Base-by-base conservation (phyloP, 768 basidiomycete species). In the Hygrocybe punicea region DNA sequence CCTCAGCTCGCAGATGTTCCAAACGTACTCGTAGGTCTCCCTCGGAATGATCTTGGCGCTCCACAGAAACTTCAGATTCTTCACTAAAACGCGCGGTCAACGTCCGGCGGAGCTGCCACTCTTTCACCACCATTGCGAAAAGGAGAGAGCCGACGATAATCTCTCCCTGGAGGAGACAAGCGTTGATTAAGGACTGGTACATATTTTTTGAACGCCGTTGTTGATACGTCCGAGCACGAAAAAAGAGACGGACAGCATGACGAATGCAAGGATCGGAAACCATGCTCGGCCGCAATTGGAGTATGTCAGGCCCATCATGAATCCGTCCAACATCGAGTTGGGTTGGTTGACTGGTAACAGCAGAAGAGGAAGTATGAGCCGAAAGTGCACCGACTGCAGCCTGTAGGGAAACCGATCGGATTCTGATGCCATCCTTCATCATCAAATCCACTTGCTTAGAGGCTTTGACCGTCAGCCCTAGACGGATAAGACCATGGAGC, bases 101-200 rank as follows among this genome's bases (percentile, higher is more conserved):
- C 49, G 66, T 17, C 42, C 23, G 14, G n/a, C 36, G 33, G 16
- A 51, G 37, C 64, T 87, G 81, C 75, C 79, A 86, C 29, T 89
- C 85, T 60, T 85, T 82, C 42, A 89, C 70, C 17, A 89, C 65
- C 40, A 83, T 69, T 1, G 79, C 86, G 55, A 91, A 88, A 5
- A 91, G 71, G 24, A 91, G 70, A 1, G 86, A 85, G 0, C 82
- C 89, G n/a, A 88, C 76, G 39, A 92, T 78, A 49, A 93, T 84
- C 65, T 93, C 91, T 23, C 89, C 88, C 50, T 92, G 89, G 37
- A 90, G 67, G 17, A 93, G 73, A 55, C 85, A 87, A 8, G 85
- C 78, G 3, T 79, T 73, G 60, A 91, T 76, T 49, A 90, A 69
- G 2, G 76, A 74, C 51, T 79, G 78, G 64, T 84, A 89, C 76